Evolutionary conservation across 176 grass and related monocot species (phyloP), one percentile per base, ranked within the genome.

Genomic region (Leersia perrieri): DNA sequence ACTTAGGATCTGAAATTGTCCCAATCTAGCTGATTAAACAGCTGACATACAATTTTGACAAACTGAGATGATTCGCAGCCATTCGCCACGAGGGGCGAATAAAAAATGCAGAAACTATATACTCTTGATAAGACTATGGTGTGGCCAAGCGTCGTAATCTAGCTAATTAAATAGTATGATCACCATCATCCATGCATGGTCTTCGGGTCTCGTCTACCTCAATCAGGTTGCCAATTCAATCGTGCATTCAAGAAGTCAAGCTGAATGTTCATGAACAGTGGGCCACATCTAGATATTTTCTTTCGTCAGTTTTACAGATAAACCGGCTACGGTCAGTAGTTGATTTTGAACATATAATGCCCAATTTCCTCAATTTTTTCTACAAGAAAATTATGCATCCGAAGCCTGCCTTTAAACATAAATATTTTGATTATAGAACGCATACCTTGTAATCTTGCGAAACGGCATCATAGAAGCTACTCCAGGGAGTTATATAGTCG

Each of bases 401-500:
- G 14, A n/a, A 42, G 29, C 23, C 25, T 72, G 47, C 3, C 41
- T 13, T 44, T 4, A 4, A 1, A n/a, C 2, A 57, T 57, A 22
- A 14, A 2, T 28, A 40, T 63, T 47, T 78, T 35, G 23, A 20
- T 33, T 26, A 15, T 0, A 47, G 8, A 23, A 55, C 23, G 31
- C 8, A 70, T 70, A 98, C 96, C 96, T 93, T 91, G 82, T 69
- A 98, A 71, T 98, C 92, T 13, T 91, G 31, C 3, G 96, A 98
- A 60, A 98, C 76, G 20, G 70, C 92, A 28, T 98, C 95, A 69
- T 93, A 93, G 86, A 98, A 98, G 55, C 92, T 93, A 15, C 69
- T 84, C 92, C 96, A 98, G 0, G 92, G 90, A 0, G 73, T 87
- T 68, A 95, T 98, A 72, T 84, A 5, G 31, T 98, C 96, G 33